Evolutionary conservation across 2,329 filamentous ascomycete species (phyloP).

Genomic region (Rhexocercosporidium sp.): DNA sequence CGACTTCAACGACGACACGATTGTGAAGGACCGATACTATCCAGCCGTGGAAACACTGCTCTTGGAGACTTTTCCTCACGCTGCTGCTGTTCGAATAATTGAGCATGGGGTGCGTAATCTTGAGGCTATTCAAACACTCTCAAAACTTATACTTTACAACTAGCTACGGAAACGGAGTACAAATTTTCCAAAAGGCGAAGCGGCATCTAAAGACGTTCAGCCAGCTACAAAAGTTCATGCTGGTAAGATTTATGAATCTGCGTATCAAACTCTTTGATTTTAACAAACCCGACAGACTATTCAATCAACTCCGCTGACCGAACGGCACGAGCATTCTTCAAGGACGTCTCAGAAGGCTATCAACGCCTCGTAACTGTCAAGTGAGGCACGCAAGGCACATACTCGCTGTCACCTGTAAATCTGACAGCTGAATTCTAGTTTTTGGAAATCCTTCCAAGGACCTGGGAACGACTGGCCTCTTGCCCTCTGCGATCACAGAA

Average conservation of each 20-base stretch:
- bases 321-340: neutral
- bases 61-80: too few species aligned
- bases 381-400: neutral
- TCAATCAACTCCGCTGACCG: neutral
- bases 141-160: neutral
- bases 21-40: too few species aligned
- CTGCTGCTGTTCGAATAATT: too few species aligned
- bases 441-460: constrained; percentile 25
- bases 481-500: constrained; percentile 19
- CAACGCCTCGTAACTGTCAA: neutral
- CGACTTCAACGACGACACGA: too few species aligned
- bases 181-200: neutral
- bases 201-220: neutral
- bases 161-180: neutral
- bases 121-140: neutral
- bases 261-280: neutral
- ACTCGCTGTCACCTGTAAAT: neutral
- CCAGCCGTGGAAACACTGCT: too few species aligned
- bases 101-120: too few species aligned
- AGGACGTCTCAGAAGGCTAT: neutral
- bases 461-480: constrained; percentile 29
- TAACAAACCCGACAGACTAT: neutral
- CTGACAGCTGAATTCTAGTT: constrained; percentile 7
- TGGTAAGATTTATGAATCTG: neutral
- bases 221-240: neutral